These are phyloP conservation scores for Pneumocystis wakefieldiae DNA, from an alignment of 1,139 yeast genomes.

Conservation along the genomic window DNA sequence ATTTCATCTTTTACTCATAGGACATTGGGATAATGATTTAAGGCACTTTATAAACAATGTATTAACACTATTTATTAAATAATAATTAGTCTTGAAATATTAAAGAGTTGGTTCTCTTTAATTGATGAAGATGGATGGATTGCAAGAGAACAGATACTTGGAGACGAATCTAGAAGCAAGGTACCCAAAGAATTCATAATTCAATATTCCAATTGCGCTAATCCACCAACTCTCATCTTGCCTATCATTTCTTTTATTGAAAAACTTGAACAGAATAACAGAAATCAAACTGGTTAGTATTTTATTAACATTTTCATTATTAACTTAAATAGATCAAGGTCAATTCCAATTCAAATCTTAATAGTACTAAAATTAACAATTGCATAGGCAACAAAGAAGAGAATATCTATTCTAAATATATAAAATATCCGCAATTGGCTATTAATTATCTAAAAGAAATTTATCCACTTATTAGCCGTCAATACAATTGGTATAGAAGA, in stretches of 20 bases:
- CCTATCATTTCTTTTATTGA: slow-evolving; percentile 54
- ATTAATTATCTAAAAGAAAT: slow-evolving; percentile 45
- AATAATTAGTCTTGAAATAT: slow-evolving; percentile 38
- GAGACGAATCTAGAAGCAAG: slow-evolving; percentile 75
- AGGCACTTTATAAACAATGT: slow-evolving; percentile 22
- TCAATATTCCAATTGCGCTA: slow-evolving; percentile 83
- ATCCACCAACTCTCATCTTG: slow-evolving; percentile 87
- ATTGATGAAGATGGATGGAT: slow-evolving; percentile 93
- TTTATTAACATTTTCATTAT: neutral
- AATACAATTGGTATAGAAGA: slow-evolving; percentile 71
- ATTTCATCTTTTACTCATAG: slow-evolving; percentile 69
- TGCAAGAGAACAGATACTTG: slow-evolving; percentile 87
- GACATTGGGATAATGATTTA: slow-evolving; percentile 72
- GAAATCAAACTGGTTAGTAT: neutral
- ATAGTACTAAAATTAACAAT: slow-evolving; percentile 18
- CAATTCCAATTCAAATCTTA: slow-evolving; percentile 13
- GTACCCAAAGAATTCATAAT: slow-evolving; percentile 77
- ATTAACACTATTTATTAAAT: neutral
- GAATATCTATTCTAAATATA: slow-evolving; percentile 35
- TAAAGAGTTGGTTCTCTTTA: slow-evolving; percentile 73
- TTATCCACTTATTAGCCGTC: slow-evolving; percentile 62
- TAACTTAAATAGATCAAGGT: neutral
- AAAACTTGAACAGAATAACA: slow-evolving; percentile 7
- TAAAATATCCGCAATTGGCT: slow-evolving; percentile 48
- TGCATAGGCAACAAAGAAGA: neutral